Conservation (phyloP, 1,284 basidiomycete species). For the Apiotrichum porosum region DNA sequence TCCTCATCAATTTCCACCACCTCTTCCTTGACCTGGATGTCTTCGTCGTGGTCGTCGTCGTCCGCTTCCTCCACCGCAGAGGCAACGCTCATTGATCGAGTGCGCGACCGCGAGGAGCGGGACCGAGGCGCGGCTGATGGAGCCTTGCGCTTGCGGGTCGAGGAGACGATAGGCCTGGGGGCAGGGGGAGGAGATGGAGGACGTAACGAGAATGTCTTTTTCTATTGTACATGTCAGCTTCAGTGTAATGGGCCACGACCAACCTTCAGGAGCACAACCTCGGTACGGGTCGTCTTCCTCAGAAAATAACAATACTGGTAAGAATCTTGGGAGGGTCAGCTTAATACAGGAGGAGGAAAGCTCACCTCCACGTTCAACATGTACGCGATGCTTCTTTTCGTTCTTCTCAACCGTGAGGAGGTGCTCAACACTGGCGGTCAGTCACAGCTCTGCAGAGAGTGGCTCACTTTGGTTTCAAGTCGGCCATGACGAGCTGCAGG, state of each 20-base stretch:
- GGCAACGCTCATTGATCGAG: constrained; percentile 2
- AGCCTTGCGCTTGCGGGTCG: constrained; percentile 19
- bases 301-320: constrained; percentile 48
- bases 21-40: constrained; percentile 24
- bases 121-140: constrained; percentile 5
- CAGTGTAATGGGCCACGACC: not conserved
- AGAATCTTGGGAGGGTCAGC: constrained; percentile 20
- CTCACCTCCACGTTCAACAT: constrained; percentile 44
- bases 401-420: constrained; percentile 24
- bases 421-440: constrained; percentile 22
- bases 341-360: not conserved
- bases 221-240: too few species aligned
- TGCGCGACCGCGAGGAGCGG: constrained; percentile 11
- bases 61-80: constrained; percentile 6
- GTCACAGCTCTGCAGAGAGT: not conserved
- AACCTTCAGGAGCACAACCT: constrained; percentile 44
- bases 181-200: constrained; percentile 32
- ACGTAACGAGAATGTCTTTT: constrained; percentile 37
- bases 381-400: constrained; percentile 42
- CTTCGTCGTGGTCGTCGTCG: constrained; percentile 16
- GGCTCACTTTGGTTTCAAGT: constrained; percentile 33
- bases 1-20: constrained; percentile 9
- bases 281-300: constrained; percentile 40
- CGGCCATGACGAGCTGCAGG: constrained; percentile 39
- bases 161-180: constrained; percentile 1